A percentile compares a stretch with the other conserved stretches of the same genome.
These are phyloP conservation scores for Apophysomyces trapeziformis DNA, from an alignment of 371 early-diverging fungal species.

Conservation along the genomic window DNA sequence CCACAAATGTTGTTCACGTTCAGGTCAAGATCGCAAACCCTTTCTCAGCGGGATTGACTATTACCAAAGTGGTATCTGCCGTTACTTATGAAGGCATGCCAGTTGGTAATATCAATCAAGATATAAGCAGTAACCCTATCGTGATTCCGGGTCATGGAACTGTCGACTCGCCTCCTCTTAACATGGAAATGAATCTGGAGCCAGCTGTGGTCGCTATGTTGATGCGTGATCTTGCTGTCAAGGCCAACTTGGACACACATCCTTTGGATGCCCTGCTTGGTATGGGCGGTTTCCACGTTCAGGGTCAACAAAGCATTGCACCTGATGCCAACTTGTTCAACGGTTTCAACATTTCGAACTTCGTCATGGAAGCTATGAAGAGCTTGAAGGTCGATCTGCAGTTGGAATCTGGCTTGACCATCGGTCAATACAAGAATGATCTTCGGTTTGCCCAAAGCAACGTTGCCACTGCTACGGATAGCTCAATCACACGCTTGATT, in stretches of 20 bases:
- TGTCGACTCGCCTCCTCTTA: constrained; percentile 33
- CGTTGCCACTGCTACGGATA: constrained; percentile 53
- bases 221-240: constrained; percentile 54
- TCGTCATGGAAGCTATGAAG: constrained; percentile 57
- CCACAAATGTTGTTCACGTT: constrained; percentile 52
- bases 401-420: constrained; percentile 49
- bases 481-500: constrained; percentile 48
- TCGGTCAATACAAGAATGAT: constrained; percentile 56
- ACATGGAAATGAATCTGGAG: constrained; percentile 49
- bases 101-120: constrained; percentile 58
- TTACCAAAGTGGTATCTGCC: constrained; percentile 51
- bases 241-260: constrained; percentile 46
- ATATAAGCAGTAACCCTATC: constrained; percentile 49
- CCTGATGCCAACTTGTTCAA: constrained; percentile 48
- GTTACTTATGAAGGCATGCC: constrained; percentile 55
- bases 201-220: constrained; percentile 51
- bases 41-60: constrained; percentile 55
- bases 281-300: constrained; percentile 51
- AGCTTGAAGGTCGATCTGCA: constrained; percentile 56
- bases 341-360: constrained; percentile 55
- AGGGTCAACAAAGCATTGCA: constrained; percentile 37
- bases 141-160: constrained; percentile 39
- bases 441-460: constrained; percentile 53
- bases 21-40: constrained; percentile 62
- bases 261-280: constrained; percentile 55